Conservation (phyloP, 805 yeast genomes). For the Wickerhamiella dianesei region DNA sequence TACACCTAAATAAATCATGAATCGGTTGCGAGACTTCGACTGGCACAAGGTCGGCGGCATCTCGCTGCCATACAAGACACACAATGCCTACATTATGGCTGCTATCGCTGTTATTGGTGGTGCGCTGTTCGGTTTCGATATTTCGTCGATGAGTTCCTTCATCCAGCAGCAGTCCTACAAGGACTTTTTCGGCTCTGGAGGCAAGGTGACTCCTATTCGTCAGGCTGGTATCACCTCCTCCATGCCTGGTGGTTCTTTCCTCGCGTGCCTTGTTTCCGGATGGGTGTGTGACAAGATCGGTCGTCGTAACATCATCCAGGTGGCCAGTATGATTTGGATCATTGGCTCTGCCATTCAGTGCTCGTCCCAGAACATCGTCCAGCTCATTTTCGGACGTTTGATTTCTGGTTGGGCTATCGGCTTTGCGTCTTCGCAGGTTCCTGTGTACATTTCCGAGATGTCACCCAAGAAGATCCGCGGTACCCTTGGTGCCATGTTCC, state of each 20-base stretch:
- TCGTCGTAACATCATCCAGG: slow-evolving; percentile 39
- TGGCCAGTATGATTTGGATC: slow-evolving; percentile 44
- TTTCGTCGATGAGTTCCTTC: slow-evolving; percentile 64
- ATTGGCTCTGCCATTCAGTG: slow-evolving; percentile 47
- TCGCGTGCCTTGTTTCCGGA: slow-evolving; percentile 53
- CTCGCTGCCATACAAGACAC: slow-evolving; percentile 27
- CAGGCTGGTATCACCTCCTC: slow-evolving; percentile 69
- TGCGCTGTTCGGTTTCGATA: slow-evolving; percentile 64
- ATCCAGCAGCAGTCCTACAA: slow-evolving; percentile 38
- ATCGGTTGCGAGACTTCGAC: not conserved
- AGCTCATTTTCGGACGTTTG: slow-evolving; percentile 41
- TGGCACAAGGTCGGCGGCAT: slow-evolving; percentile 7
- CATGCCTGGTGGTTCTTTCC: slow-evolving; percentile 64
- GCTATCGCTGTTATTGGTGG: slow-evolving; percentile 53
- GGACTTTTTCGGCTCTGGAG: slow-evolving; percentile 31
- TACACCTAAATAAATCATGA: too few species aligned
- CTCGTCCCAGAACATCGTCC: slow-evolving; percentile 32
- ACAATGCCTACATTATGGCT: slow-evolving; percentile 47
- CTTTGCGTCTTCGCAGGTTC: slow-evolving; percentile 51
- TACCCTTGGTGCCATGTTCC: slow-evolving; percentile 45
- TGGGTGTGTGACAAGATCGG: slow-evolving; percentile 39
- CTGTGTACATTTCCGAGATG: slow-evolving; percentile 53
- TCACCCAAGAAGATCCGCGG: slow-evolving; percentile 51
- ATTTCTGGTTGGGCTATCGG: slow-evolving; percentile 56
- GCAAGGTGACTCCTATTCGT: slow-evolving; percentile 7